Evolutionary conservation across 106 monocot species (phyloP), one percentile per base, ranked within the genome.

Genomic region (Platanthera zijinensis): DNA sequence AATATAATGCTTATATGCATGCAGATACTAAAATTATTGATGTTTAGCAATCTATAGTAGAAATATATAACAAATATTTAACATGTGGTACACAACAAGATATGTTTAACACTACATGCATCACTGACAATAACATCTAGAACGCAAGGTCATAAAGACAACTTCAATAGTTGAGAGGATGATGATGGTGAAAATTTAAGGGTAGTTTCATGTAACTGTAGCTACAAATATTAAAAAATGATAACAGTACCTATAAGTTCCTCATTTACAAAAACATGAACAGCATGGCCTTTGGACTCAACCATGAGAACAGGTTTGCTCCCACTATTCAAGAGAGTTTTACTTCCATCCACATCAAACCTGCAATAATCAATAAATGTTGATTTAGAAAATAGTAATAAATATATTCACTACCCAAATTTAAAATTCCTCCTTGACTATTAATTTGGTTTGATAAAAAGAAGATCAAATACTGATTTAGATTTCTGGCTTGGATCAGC

Each of bases 251-350:
- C 99, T 92, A 83, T 82, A 76, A 94, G 88, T 79, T 87, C 30
- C 61, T 88, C 80, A 76, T 99, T 99, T 51, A 94, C 56, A 83
- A 99, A 99, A 77, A 72, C 84, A 82, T 90, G 99, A 49, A 91
- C 88, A 80, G 86, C 94, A 90, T 99, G 99, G 45, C 99, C 99
- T 62, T 90, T 92, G 46, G 99, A 99, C 84, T 94, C 90, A 78
- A 99, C 77, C 71, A 78, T 75, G 52, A 96, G 83, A 46, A 77
- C 61, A 66, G 84, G 82, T 72, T 67, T 57, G 48, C 72, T 86
- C 52, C 81, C 86, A 74, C 78, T 66, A 8, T 22, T 83, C 17
- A 86, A 78, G 51, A 87, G 76, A 10, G 75, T 78, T 81, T 92
- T 83, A 79, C 74, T 76, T 84, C 77, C 81, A 79, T 87, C 86